Conservation (phyloP, 331 rosid genomes). For the Ulmus americana region DNA sequence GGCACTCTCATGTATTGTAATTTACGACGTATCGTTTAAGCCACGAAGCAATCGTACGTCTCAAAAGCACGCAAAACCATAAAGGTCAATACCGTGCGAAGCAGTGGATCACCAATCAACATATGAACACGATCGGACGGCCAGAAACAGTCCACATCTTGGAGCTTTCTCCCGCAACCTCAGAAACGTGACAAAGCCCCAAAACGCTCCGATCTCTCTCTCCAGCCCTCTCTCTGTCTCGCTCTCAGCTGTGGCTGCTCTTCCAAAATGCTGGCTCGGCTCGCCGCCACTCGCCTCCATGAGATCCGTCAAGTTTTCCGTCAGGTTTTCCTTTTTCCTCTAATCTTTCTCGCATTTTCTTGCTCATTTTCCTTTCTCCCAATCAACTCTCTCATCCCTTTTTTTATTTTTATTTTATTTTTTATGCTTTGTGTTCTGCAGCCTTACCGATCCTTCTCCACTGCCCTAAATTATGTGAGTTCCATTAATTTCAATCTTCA, state of each 20-base stretch:
- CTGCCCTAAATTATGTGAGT: slow-evolving; percentile 90
- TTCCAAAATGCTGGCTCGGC: slow-evolving; percentile 70
- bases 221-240: slow-evolving; percentile 14
- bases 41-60: too few relatives aligned
- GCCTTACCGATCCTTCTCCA: slow-evolving; percentile 74
- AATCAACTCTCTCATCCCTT: slow-evolving; percentile 14
- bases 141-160: slow-evolving; percentile 1
- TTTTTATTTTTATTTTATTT: background rate
- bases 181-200: slow-evolving; percentile 1
- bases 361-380: slow-evolving; percentile 4
- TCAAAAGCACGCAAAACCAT: background rate
- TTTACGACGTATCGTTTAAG: too few relatives aligned
- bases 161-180: background rate
- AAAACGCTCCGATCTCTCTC: slow-evolving; percentile 15
- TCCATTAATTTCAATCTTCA: background rate
- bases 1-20: too few relatives aligned
- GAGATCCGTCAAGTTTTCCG: slow-evolving; percentile 76
- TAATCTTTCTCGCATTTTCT: slow-evolving; percentile 1
- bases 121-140: slow-evolving; percentile 9
- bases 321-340: slow-evolving; percentile 44
- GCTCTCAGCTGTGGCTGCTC: background rate
- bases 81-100: background rate
- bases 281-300: slow-evolving; percentile 58
- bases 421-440: slow-evolving; percentile 9
- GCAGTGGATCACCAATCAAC: slow-evolving; percentile 5